phyloP scores from a whole-genome alignment of 108 stramenopile species.

The Cyclotella atomus region DNA sequence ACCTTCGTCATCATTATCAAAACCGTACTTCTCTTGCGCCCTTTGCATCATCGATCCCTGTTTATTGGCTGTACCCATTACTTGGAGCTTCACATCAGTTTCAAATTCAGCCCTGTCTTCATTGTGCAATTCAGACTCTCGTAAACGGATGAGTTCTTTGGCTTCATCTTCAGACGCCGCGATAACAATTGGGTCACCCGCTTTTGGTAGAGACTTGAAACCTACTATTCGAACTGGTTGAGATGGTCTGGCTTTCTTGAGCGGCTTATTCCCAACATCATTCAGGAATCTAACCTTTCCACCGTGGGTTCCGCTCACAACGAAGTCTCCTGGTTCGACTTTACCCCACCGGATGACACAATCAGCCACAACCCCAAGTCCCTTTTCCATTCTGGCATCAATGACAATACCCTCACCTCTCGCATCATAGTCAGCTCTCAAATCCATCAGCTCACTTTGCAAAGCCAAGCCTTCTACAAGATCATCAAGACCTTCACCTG shows the following conservation, averaged over 20 bases:
- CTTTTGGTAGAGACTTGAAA: constrained; percentile 80
- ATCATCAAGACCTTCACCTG: constrained; percentile 92
- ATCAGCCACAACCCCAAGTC: constrained; percentile 82
- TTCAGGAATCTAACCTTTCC: constrained; percentile 78
- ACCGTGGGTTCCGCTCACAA: constrained; percentile 76
- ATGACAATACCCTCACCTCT: constrained; percentile 84
- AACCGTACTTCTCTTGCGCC: constrained; percentile 39
- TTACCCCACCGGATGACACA: constrained; percentile 84
- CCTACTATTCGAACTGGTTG: constrained; percentile 87
- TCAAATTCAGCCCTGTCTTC: constrained; percentile 44
- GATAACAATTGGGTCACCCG: constrained; percentile 80
- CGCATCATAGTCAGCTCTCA: constrained; percentile 80
- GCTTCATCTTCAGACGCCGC: constrained; percentile 77
- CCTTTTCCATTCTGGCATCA: constrained; percentile 82
- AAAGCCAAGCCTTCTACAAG: constrained; percentile 80
- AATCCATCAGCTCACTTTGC: constrained; percentile 86
- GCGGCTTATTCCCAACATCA: constrained; percentile 64
- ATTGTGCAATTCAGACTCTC: constrained; percentile 52
- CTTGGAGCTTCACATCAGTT: constrained; percentile 36
- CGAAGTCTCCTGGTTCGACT: constrained; percentile 67
- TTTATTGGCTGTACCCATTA: constrained; percentile 47
- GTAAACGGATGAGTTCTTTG: constrained; percentile 62
- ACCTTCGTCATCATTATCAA: constrained; percentile 27
- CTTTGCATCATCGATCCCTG: constrained; percentile 51
- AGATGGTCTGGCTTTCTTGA: constrained; percentile 72